phyloP scores from a whole-genome alignment of 2,329 filamentous ascomycete species.

The Diaporthe ampelina region DNA sequence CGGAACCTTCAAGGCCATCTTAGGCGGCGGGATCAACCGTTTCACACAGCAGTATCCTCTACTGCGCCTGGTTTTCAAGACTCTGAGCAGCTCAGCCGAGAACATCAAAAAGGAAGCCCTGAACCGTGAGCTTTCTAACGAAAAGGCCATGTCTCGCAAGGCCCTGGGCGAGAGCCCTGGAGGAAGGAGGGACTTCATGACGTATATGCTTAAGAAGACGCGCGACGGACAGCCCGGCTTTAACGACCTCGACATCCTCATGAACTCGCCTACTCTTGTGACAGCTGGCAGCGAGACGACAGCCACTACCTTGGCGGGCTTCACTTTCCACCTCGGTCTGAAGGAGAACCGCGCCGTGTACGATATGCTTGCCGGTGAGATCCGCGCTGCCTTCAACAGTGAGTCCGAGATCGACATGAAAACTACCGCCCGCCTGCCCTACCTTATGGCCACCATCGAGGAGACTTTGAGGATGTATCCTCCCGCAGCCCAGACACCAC shows the following conservation, averaged over 20 bases:
- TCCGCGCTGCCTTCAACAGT: conserved; percentile 46
- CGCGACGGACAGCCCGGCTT: conserved; percentile 34
- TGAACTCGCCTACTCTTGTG: conserved; percentile 46
- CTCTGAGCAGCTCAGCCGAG: background rate
- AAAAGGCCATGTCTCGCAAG: conserved; percentile 30
- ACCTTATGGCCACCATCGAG: conserved; percentile 81
- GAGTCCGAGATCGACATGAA: conserved; percentile 47
- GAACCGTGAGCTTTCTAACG: background rate
- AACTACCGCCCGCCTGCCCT: conserved; percentile 65
- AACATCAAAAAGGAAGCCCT: conserved; percentile 28
- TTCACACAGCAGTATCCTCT: background rate
- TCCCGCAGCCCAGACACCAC: conserved; percentile 31
- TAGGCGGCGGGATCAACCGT: background rate
- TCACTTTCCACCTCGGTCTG: conserved; percentile 48
- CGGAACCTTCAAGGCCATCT: conserved; percentile 25
- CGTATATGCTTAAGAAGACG: conserved; percentile 38
- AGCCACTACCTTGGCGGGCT: conserved; percentile 54
- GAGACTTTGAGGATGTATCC: conserved; percentile 78
- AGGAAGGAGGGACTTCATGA: conserved; percentile 43
- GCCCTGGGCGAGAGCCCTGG: conserved; percentile 31
- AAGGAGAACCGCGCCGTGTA: conserved; percentile 45
- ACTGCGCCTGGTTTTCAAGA: background rate
- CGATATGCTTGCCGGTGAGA: conserved; percentile 45
- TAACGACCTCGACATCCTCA: conserved; percentile 31
- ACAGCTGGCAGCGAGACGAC: conserved; percentile 64